Base-by-base conservation (phyloP, 306 rosid genomes). In the Canavalia gladiata region DNA sequence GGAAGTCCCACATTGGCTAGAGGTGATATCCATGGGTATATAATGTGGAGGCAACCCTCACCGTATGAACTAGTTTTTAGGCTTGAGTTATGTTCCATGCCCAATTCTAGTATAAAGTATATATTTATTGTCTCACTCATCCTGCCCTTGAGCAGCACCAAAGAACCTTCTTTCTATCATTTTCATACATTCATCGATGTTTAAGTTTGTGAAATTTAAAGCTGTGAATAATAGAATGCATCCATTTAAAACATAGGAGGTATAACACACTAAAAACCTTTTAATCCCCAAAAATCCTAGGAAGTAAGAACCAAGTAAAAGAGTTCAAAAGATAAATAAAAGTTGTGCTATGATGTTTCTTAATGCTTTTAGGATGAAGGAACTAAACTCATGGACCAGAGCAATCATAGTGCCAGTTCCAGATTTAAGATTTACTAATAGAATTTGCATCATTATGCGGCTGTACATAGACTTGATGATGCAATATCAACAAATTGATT, bases 341-440 rank as follows among this genome's bases (percentile, higher is more conserved):
- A 57, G 13, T 46, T 43, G 31, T 39, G 10, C 28, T 7, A 54
- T 25, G 74, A 43, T 49, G 13, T 50, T 50, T 41, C 43, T 51
- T 66, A 9, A 12, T 18, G 39, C 74, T 52, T 56, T 29, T 63
- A 28, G 52, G 54, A 63, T 62, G 63, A 47, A 63, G 28, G 49
- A 46, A 28, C 28, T 39, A 54, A 49, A 52, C 9, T 18, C n/a
- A n/a, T 3, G 28, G 68, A 11, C 25, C 50, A 74, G 9, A 60
- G 79, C 33, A 42, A 58, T 63, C 29, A 63, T 3, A 49, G 13
- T 72, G 50, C 50, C 70, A 59, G 68, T 41, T 77, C 50, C 64
- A 77, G 41, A 54, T 43, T 72, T 39, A 8, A 29, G 55, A 69
- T 33, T 30, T 46, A 59, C 41, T 28, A 64, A 52, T 2, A 11